Percentiles rank a stretch among this genome's conserved stretches.
Conservation (phyloP, 1,284 basidiomycete species). For the Leccinum fallax region DNA sequence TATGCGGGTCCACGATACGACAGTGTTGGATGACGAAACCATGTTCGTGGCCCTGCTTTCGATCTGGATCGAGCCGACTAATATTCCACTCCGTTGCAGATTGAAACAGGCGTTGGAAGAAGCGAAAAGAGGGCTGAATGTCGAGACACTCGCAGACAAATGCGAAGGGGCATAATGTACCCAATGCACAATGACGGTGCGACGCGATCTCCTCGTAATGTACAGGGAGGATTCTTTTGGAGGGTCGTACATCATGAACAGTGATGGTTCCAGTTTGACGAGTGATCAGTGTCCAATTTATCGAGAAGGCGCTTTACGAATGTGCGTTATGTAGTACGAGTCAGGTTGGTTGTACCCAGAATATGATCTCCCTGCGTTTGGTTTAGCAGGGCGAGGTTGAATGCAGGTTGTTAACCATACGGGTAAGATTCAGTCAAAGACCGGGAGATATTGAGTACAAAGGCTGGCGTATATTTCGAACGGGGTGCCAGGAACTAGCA, state of each 20-base stretch:
- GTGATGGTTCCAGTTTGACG: background rate
- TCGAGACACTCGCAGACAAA: background rate
- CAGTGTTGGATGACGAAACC: slow-evolving; percentile 31
- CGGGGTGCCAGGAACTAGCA: background rate
- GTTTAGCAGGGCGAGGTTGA: background rate
- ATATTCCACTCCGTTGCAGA: background rate
- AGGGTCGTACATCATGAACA: background rate
- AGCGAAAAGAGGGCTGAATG: background rate
- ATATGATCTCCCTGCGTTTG: background rate
- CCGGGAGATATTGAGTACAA: background rate
- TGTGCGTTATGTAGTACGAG: background rate
- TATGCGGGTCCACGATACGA: slow-evolving; percentile 33
- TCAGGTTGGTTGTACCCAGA: background rate
- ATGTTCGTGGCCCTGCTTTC: slow-evolving; percentile 11
- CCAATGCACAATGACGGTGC: background rate
- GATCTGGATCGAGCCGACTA: background rate
- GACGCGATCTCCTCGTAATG: background rate
- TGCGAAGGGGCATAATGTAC: background rate
- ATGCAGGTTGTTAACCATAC: too few species aligned
- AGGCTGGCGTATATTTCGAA: background rate
- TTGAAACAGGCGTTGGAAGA: slow-evolving; percentile 7
- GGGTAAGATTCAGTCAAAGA: too few species aligned
- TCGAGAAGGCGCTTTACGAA: background rate
- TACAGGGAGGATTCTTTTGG: background rate
- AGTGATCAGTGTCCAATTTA: background rate